Base-by-base conservation (phyloP, 139 green algal genomes). In the Marvania coccoides region DNA sequence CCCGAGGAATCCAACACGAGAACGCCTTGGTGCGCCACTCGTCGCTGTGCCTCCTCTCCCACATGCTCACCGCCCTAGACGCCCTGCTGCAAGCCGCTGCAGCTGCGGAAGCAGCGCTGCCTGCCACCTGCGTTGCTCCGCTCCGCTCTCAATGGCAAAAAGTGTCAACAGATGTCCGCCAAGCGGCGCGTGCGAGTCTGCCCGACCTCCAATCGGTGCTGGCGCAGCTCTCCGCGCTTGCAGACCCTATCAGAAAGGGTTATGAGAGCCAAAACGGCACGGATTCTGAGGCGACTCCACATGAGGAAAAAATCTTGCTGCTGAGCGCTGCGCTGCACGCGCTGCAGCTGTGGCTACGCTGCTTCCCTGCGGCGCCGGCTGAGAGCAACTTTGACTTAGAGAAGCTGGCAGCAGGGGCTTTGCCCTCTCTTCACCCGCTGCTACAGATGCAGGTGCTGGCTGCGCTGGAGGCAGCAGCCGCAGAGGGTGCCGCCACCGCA, bases 1-100 rank as follows among this genome's bases (percentile, higher is more conserved):
- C 83, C 4, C 71, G 80, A 1, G 84, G 84, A 19, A n/a, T 87
- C 33, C 84, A 90, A 77, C 83, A 90, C 61, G 47, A 26, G 23
- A 69, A 40, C 46, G 55, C 37, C 14, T 39, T 81, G 31, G 82
- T 90, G 36, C 51, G 66, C 4, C 59, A 72, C 46, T 36, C 62
- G 15, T 73, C 61, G 31, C 76, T 88, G 26, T 60, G 45, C 36
- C 42, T 80, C 12, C 71, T 88, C 23, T 35, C 37, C 30, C 40
- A 51, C 26, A 29, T 59, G 26, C 12, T 81, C 8, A 37, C 42
- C 15, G 63, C 61, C 0, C 35, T 86, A 38, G 42, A 69, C 31
- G 39, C 47, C 4, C 28, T 69, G 12, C 34, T 89, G n/a, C 2
- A 35, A 5, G 65, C 61, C 26, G 31, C 67, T 13, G 48, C 38